Evolutionary conservation across 2,329 filamentous ascomycete species (phyloP).

Genomic region (Geosmithia putterillii): DNA sequence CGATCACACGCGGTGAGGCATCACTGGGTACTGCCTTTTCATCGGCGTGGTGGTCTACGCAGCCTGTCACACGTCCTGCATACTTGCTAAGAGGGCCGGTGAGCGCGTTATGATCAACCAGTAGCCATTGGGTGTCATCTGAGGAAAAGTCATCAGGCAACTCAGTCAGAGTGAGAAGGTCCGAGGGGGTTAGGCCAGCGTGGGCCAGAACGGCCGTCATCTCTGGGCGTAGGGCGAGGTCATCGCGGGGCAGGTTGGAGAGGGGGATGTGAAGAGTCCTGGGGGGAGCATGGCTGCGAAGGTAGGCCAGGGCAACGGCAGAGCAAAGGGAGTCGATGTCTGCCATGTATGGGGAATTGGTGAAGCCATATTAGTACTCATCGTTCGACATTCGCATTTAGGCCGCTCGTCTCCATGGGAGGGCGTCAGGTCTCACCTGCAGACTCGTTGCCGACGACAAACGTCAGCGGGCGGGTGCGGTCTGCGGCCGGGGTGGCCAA

Average conservation of each 20-base stretch:
- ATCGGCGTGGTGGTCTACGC: constrained; percentile 71
- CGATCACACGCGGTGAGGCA: constrained; percentile 46
- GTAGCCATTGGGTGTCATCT: constrained; percentile 52
- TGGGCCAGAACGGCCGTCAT: constrained; percentile 51
- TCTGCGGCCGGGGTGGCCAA: constrained; percentile 30
- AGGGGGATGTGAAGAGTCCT: constrained; percentile 56
- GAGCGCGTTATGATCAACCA: constrained; percentile 71
- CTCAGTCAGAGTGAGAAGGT: constrained; percentile 52
- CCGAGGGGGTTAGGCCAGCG: constrained; percentile 43
- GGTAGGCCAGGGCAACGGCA: constrained; percentile 61
- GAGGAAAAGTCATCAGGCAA: constrained; percentile 33
- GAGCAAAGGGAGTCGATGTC: constrained; percentile 75
- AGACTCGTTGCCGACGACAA: constrained; percentile 58
- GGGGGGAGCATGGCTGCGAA: constrained; percentile 47
- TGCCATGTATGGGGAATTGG: constrained; percentile 14
- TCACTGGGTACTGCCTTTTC: constrained; percentile 40
- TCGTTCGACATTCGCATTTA: background rate
- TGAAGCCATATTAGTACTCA: background rate
- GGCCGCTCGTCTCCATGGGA: background rate
- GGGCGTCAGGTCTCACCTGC: constrained; percentile 32
- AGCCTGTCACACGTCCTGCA: constrained; percentile 46
- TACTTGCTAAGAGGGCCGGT: constrained; percentile 43
- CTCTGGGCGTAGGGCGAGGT: constrained; percentile 62
- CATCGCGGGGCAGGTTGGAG: constrained; percentile 55
- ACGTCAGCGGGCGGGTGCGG: constrained; percentile 35